Evolutionary conservation across 805 yeast genomes (phyloP).

Genomic region (Myxozyma melibiosi): DNA sequence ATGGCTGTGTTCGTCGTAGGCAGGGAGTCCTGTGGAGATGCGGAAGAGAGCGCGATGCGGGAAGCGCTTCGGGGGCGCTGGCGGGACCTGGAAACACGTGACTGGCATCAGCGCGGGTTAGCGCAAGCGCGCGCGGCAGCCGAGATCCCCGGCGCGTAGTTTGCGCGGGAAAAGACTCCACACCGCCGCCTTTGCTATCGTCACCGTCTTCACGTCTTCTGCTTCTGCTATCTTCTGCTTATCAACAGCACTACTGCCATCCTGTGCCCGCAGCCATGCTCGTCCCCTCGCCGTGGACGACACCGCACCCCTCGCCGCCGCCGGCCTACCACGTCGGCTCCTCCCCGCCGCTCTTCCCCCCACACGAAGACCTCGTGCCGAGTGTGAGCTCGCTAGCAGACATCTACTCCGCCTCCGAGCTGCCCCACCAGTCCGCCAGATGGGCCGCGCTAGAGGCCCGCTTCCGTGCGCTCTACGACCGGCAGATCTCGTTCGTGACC

Average conservation of each 20-base stretch:
- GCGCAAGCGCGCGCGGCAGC: slow-evolving; percentile 4
- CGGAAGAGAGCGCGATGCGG: neutral
- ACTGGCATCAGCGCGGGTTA: neutral
- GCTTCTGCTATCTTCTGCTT: neutral
- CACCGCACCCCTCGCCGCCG: slow-evolving; percentile 26
- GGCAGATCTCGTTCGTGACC: slow-evolving; percentile 51
- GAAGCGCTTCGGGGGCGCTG: neutral
- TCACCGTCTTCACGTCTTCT: neutral
- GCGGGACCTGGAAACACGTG: neutral
- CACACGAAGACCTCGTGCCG: slow-evolving; percentile 27
- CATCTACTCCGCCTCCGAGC: slow-evolving; percentile 18
- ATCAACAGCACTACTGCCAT: neutral
- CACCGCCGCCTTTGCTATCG: neutral
- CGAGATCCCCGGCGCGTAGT: neutral
- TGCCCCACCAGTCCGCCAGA: slow-evolving; percentile 21
- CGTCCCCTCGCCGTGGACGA: slow-evolving; percentile 29
- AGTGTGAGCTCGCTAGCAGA: slow-evolving; percentile 11
- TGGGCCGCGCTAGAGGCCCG: slow-evolving; percentile 18
- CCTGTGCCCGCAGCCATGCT: neutral
- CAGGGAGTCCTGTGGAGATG: too few relatives aligned
- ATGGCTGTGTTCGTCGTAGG: too few relatives aligned
- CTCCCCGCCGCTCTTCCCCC: slow-evolving; percentile 16
- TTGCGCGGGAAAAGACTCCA: neutral
- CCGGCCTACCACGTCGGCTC: slow-evolving; percentile 2
- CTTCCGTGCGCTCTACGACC: slow-evolving; percentile 22